Base-by-base conservation (phyloP, 306 rosid species). In the Alnus glutinosa region DNA sequence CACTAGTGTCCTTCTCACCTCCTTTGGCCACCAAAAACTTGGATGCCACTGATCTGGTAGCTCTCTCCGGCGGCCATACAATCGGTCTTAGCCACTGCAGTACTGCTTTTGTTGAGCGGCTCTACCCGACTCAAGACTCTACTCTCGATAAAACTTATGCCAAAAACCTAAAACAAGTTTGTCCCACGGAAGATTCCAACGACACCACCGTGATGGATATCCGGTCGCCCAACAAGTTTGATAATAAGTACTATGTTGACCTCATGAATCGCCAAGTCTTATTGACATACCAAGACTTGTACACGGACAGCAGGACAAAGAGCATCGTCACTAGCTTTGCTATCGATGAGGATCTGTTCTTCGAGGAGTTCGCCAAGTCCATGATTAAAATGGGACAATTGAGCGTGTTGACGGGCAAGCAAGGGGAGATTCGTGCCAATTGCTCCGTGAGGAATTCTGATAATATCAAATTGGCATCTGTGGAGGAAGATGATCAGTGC, bases 31-130 rank as follows among this genome's bases (percentile, higher is more conserved):
- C 71, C 18, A 82, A 86, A 34, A 79, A 76, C 18, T 57, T 86
- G 12, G 70, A 82, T 6, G 85, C 92, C 23, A 89, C 92, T 0
- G 92, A 92, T 30, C 83, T 84, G 0, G 91, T 89, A 2, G 89
- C 89, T 55, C 84, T 86, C 23, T 83, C 84, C 0, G 86, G 89
- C 2, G 86, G 78, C 55, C 89, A 86, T 82, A 79, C 86, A 37
- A 76, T 86, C 1, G 89, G 86, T 16, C 23, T 79, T 2, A 9
- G 77, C 78, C 84, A 82, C 9, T 85, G 86, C 23, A n/a, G n/a
- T n/a, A 0, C 4, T 0, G 76, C 84, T 54, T 86, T 86, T 70
- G 18, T 11, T 1, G 7, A 1, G 10, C 54, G 84, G 13, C 82
- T 86, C 7, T 82, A 85, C 76, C 88, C 86, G 0, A 79, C 79